phyloP scores from a whole-genome alignment of 2,329 filamentous ascomycete species.

The Phoma sp. region DNA sequence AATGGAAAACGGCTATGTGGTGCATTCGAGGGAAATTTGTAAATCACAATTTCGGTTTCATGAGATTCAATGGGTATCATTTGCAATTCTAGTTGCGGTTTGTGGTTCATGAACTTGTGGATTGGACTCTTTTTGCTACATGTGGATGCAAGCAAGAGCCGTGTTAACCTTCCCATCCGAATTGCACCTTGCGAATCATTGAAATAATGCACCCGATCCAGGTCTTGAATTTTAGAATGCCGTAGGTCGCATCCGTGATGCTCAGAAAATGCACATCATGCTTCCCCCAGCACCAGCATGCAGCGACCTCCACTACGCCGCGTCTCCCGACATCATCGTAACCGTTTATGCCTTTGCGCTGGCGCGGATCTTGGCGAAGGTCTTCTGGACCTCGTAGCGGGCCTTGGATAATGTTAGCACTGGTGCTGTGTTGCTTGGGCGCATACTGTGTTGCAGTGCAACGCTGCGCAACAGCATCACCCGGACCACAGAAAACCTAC shows the following conservation, averaged over 20 bases:
- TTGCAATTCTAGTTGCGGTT: conserved; percentile 41
- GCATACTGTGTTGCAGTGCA: not conserved
- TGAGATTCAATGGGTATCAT: conserved; percentile 40
- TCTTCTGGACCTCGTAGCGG: conserved; percentile 97
- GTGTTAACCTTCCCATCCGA: conserved; percentile 49
- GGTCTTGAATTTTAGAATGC: conserved; percentile 49
- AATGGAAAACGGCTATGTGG: not conserved
- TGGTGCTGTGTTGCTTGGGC: conserved; percentile 6
- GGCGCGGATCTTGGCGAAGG: conserved; percentile 79
- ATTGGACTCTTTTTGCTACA: conserved; percentile 48
- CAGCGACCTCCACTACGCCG: conserved; percentile 37
- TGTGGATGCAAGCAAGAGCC: conserved; percentile 48
- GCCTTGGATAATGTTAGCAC: conserved; percentile 54
- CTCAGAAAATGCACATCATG: conserved; percentile 48
- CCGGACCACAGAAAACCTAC: conserved; percentile 56
- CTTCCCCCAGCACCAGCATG: conserved; percentile 42
- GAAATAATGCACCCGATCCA: conserved; percentile 45
- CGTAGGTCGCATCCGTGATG: conserved; percentile 46
- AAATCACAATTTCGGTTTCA: not conserved
- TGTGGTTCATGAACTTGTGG: conserved; percentile 48
- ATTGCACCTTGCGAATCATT: conserved; percentile 49
- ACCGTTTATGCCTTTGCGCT: conserved; percentile 48
- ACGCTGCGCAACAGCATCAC: conserved; percentile 1
- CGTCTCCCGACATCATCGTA: conserved; percentile 37
- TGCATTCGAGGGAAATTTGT: not conserved